phyloP scores from a whole-genome alignment of 306 rosid genomes.

The Lithocarpus polystachyus region DNA sequence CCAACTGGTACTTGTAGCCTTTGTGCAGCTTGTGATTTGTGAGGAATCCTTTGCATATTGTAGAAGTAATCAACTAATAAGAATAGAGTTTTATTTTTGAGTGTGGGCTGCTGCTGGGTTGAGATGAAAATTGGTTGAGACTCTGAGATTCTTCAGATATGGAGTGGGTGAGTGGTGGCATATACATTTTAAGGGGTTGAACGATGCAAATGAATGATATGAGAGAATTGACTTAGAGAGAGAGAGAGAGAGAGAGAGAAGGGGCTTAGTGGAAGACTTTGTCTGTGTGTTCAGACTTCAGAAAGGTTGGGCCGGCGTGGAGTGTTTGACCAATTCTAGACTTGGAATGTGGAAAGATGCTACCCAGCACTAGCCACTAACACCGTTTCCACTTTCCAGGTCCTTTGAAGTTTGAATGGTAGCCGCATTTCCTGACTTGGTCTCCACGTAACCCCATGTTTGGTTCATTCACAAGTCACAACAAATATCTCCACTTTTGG shows the following conservation, averaged over 20 bases:
- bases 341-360: neutral
- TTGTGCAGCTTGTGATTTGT: conserved; percentile 14
- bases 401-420: neutral
- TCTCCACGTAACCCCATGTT: conserved; percentile 11
- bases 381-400: neutral
- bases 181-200: neutral
- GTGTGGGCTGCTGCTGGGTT: neutral
- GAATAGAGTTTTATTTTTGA: neutral
- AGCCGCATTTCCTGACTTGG: conserved; percentile 35
- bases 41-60: conserved; percentile 36
- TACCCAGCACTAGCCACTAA: too few relatives aligned
- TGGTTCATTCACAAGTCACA: too few relatives aligned
- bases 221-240: neutral
- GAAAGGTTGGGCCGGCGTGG: conserved; percentile 12
- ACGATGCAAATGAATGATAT: too few relatives aligned
- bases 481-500: too few relatives aligned
- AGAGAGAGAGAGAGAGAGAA: too few relatives aligned
- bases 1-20: conserved; percentile 5
- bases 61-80: neutral
- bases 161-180: too few relatives aligned
- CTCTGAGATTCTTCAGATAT: too few relatives aligned
- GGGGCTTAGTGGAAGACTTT: neutral
- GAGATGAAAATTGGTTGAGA: neutral
- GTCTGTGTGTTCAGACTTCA: neutral
- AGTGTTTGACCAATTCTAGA: conserved; percentile 22